These are phyloP conservation scores for Aspergillus novofumigatus DNA, from an alignment of 2,329 filamentous ascomycete species.

Conservation along the genomic window DNA sequence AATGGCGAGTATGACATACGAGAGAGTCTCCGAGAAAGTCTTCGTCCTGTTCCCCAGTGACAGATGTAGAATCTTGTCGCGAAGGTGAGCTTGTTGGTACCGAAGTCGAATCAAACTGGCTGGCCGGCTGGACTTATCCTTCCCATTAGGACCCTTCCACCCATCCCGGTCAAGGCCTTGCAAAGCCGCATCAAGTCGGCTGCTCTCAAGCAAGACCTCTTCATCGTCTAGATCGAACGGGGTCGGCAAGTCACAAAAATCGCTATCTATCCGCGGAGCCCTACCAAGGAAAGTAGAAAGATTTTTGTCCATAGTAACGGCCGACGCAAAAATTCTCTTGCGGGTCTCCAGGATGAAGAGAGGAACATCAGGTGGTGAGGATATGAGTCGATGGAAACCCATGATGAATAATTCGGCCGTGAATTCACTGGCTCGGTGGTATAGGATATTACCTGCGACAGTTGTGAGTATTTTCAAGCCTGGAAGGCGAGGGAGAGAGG, in stretches of 20 bases:
- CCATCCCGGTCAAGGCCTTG: constrained; percentile 6
- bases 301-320: constrained; percentile 25
- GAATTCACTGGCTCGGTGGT: neutral
- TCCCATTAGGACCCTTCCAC: neutral
- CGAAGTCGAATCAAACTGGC: neutral
- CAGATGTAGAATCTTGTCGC: constrained; percentile 8
- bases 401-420: neutral
- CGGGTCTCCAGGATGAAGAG: constrained; percentile 27
- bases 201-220: constrained; percentile 12
- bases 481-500: constrained; percentile 9
- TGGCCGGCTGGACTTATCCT: neutral
- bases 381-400: neutral
- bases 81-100: constrained; percentile 2
- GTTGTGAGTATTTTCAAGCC: neutral
- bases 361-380: constrained; percentile 6
- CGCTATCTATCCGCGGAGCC: constrained; percentile 25
- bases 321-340: constrained; percentile 22
- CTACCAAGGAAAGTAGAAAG: constrained; percentile 28
- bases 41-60: constrained; percentile 2
- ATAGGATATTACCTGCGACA: neutral
- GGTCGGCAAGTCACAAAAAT: constrained; percentile 23
- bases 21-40: too few species aligned
- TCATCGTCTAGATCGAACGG: constrained; percentile 29
- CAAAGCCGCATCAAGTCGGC: constrained; percentile 6
- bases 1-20: too few species aligned